Conservation (phyloP, 2,329 filamentous ascomycete genomes). For the Beauveria brongniartii region DNA sequence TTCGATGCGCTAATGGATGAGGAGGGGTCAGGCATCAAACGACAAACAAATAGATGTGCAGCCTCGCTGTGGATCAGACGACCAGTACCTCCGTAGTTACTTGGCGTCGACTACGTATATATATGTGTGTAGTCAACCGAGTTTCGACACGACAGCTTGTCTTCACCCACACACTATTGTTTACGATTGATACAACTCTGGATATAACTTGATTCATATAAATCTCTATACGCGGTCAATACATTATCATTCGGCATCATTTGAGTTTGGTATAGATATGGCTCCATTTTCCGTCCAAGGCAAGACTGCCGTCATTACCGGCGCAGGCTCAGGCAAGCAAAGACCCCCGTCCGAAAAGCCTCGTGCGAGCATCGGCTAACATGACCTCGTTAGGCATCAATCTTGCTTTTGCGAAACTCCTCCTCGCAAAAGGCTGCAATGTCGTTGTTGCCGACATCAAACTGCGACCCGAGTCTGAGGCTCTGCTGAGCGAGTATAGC, state of each 20-base stretch:
- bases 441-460: slow-evolving; percentile 37
- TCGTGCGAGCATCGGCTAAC: not conserved
- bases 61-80: not conserved
- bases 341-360: not conserved
- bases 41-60: not conserved
- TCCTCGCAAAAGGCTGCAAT: slow-evolving; percentile 34
- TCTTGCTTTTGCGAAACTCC: slow-evolving; percentile 33
- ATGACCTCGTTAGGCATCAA: slow-evolving; percentile 28
- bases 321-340: slow-evolving; percentile 20
- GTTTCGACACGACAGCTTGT: not conserved
- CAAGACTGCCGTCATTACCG: slow-evolving; percentile 23
- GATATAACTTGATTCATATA: too few relatives aligned
- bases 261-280: not conserved
- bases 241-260: too few relatives aligned
- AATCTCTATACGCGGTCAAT: too few relatives aligned
- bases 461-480: slow-evolving; percentile 33
- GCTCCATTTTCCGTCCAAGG: slow-evolving; percentile 18
- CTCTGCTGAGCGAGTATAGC: slow-evolving; percentile 21
- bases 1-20: not conserved
- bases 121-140: not conserved
- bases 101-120: not conserved
- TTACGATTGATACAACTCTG: not conserved
- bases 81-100: not conserved
- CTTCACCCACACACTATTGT: not conserved
- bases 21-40: not conserved